Evolutionary conservation across 1,139 yeast species (phyloP), one percentile per base, ranked within the genome.

Genomic region (Nakaseomyces bracarensis): DNA sequence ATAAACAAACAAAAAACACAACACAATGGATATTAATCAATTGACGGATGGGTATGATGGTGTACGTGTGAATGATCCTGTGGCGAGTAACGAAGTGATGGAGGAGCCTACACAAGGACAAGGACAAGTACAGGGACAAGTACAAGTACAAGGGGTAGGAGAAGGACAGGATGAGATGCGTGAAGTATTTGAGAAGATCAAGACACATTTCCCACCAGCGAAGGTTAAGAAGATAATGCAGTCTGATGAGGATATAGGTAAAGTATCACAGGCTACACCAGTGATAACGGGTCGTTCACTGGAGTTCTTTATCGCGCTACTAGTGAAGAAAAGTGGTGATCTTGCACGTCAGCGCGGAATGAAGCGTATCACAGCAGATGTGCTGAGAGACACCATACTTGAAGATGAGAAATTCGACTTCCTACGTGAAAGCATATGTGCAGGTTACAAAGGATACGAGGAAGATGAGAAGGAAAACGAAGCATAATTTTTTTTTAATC

Each of bases 261-360:
- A 91, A 63, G 98, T 93, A 13, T 96, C 98, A 8, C 97, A 89
- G 61, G 97, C 96, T 3, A 91, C 98, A 3, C 99, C 99, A 0
- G 82, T 91, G 19, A 89, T 89, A 23, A 96, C 91, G 10, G 96
- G 98, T 8, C 74, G 96, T 49, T 96, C 97, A 0, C 70, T 91
- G 43, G 98, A 91, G 65, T 75, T 86, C 48, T 91, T 91, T 60
- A 78, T 91, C 75, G 87, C 95, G 43, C 77, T 91, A 45, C 71
- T 93, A 47, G 95, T 91, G 41, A 91, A 84, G 55, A 89, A 84
- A 40, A 75, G 95, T 14, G 79, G 86, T 41, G 72, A 75, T 38
- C 87, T 84, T 53, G 95, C 96, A 8, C 76, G 79, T 45, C 69
- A 71, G 43, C 74, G 77, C 45, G 94, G 93, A 13, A 82, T 82